Evolutionary conservation across 2,329 filamentous ascomycete genomes (phyloP).

Genomic region (Catunica adiposa): DNA sequence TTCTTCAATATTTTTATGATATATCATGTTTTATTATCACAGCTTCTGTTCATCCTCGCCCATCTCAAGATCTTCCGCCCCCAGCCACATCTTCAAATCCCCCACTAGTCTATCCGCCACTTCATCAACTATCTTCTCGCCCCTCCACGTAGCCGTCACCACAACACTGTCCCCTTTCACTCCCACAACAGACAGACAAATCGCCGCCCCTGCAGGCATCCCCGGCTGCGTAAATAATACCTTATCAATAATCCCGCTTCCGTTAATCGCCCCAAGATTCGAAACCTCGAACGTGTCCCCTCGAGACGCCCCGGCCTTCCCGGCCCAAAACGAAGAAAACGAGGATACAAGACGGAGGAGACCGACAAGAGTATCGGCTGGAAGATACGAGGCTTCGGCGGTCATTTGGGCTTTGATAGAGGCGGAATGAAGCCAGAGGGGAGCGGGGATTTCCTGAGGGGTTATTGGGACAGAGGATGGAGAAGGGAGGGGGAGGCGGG

Average conservation of each 20-base stretch:
- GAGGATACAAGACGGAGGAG: constrained; percentile 29
- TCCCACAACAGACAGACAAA: constrained; percentile 32
- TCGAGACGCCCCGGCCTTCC: constrained; percentile 28
- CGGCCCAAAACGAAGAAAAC: constrained; percentile 26
- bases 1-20: not conserved
- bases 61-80: not conserved
- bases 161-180: constrained; percentile 26
- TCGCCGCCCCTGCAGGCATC: constrained; percentile 26
- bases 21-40: not conserved
- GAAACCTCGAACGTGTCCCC: constrained; percentile 33
- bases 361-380: constrained; percentile 27
- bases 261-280: constrained; percentile 31
- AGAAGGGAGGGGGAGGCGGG: constrained; percentile 32
- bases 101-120: not conserved
- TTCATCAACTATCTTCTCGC: constrained; percentile 1
- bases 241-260: constrained; percentile 21
- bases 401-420: constrained; percentile 23
- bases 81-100: not conserved
- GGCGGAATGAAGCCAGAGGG: constrained; percentile 28
- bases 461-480: constrained; percentile 17
- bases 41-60: not conserved
- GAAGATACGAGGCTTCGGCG: constrained; percentile 21
- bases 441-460: not conserved
- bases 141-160: constrained; percentile 32
- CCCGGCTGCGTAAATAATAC: constrained; percentile 34